Percentiles rank a stretch among this genome's conserved stretches.
Conservation (phyloP, 768 basidiomycete species). For the Daedalea quercina region DNA sequence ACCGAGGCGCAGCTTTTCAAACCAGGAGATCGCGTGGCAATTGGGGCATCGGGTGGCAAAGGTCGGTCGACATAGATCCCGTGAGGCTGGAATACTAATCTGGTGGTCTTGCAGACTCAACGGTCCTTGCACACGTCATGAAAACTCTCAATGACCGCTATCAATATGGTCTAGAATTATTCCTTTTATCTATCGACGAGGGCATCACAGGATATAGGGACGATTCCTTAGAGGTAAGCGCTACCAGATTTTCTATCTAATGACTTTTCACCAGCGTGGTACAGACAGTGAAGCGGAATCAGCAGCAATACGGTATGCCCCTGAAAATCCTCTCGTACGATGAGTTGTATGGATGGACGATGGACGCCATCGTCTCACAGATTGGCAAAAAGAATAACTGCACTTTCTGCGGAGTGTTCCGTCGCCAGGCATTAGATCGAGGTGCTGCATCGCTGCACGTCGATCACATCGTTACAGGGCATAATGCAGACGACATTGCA, state of each 20-base stretch:
- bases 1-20: constrained; percentile 76
- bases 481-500: constrained; percentile 98
- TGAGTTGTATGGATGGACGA: constrained; percentile 98
- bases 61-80: constrained; percentile 38
- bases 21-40: constrained; percentile 87
- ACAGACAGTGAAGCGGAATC: constrained; percentile 96
- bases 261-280: constrained; percentile 3
- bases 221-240: constrained; percentile 85
- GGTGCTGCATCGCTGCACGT: constrained; percentile 85
- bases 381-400: constrained; percentile 98
- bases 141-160: constrained; percentile 92
- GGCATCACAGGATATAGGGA: constrained; percentile 98
- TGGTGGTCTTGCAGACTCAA: constrained; percentile 65
- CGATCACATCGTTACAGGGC: constrained; percentile 97
- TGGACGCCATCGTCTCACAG: constrained; percentile 94
- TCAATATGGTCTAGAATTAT: constrained; percentile 84
- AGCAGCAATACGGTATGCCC: constrained; percentile 90
- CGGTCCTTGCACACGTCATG: constrained; percentile 96
- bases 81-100: neutral
- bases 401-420: constrained; percentile 97
- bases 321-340: constrained; percentile 95
- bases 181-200: constrained; percentile 94
- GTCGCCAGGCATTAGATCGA: constrained; percentile 92
- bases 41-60: constrained; percentile 98
- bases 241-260: neutral